Evolutionary conservation across 2,329 filamentous ascomycete species (phyloP).

Genomic region (Scedosporium minutisporum): DNA sequence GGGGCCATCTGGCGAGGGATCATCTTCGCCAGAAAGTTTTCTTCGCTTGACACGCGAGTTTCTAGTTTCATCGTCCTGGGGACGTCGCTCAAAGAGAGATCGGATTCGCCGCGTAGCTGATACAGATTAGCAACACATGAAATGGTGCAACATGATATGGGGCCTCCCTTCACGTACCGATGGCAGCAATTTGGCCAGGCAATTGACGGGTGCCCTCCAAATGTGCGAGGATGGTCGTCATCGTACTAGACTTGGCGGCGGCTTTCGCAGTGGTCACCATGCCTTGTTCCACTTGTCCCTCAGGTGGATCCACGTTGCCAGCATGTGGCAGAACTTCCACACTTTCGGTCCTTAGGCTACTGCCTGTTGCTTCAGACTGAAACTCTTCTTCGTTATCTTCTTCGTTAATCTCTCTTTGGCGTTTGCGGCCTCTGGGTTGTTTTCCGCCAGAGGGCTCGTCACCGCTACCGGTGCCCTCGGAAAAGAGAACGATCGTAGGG

Average conservation of each 20-base stretch:
- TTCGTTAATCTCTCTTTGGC: not conserved
- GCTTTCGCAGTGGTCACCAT: not conserved
- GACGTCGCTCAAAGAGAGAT: not conserved
- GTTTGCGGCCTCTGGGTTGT: not conserved
- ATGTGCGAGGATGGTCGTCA: not conserved
- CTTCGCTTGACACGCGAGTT: not conserved
- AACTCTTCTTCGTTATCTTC: not conserved
- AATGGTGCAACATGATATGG: not conserved
- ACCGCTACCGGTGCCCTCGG: too few species aligned
- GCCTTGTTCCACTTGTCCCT: not conserved
- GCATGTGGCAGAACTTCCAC: too few species aligned
- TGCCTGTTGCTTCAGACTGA: not conserved
- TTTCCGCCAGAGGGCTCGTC: not conserved
- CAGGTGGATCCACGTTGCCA: not conserved
- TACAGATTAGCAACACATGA: not conserved
- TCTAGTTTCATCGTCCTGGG: not conserved
- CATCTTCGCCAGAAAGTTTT: not conserved
- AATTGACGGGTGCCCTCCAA: slow-evolving; percentile 2
- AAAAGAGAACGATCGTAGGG: too few species aligned
- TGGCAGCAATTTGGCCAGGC: not conserved
- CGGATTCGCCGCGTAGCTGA: not conserved
- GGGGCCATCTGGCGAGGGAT: not conserved
- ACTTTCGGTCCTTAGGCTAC: too few species aligned
- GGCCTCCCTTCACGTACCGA: not conserved
- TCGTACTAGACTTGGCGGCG: not conserved